Evolutionary conservation across 306 rosid genomes (phyloP), one percentile per base, ranked within the genome.

Genomic region (Sphenostylis stenocarpa): DNA sequence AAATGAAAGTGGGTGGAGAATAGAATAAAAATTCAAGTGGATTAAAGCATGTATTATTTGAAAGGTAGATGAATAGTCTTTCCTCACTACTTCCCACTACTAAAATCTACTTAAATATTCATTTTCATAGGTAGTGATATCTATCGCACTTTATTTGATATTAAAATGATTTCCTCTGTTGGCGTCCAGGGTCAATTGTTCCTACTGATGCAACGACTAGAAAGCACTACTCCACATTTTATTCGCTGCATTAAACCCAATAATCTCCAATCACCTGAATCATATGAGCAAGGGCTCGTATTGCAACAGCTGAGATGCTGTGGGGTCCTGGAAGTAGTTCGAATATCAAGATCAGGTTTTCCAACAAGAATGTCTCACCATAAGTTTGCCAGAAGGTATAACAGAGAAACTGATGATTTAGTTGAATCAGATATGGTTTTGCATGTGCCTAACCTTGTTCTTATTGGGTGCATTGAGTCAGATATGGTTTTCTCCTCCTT

Each of bases 161-260:
- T 21, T 26, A 7, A 69, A 83, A 44, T 58, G 28, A n/a, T 63
- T 77, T 67, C 39, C 65, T 64, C 21, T 81, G 43, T 63, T 84
- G 72, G 70, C 45, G n/a, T 84, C 66, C 80, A 94, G 98, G 85
- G 85, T 75, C 98, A 94, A 86, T 77, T 94, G 75, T 94, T 94
- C 86, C 90, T 85, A 83, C 76, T 94, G 82, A 91, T 94, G 96
- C 95, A 87, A 73, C 96, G 97, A 19, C 88, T 94, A 62, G 98
- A 91, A 82, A 91, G 84, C 81, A 94, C 98, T 55, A 94, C 98
- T 67, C 98, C 98, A 36, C 98, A 94, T 94, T 94, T 94, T 85
- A 94, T 94, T 80, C 98, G 98, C 44, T 94, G 98, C 79, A 86
- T 94, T 85, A 94, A 94, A 86, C 98, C 98, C 79, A 94, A 94